A percentile compares a stretch with the other conserved stretches of the same genome.
phyloP scores from a whole-genome alignment of 768 basidiomycete species.

The Mycena vulgaris region DNA sequence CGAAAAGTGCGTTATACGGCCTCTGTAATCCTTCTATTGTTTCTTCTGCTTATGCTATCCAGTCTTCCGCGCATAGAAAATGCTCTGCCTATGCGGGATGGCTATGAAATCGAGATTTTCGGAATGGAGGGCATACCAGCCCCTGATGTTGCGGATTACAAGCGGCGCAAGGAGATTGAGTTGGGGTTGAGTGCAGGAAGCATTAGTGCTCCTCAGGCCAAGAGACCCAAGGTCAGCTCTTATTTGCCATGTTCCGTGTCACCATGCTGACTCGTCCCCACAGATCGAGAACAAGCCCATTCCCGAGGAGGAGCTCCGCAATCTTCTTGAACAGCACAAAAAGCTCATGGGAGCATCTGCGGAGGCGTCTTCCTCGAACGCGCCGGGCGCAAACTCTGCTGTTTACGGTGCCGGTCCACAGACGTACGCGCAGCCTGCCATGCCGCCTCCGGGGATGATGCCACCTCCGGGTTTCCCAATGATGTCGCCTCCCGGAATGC shows the following conservation, averaged over 20 bases:
- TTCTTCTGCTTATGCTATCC: constrained; percentile 1
- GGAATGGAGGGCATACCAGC: constrained; percentile 99
- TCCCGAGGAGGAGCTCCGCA: constrained; percentile 86
- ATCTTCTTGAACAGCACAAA: constrained; percentile 91
- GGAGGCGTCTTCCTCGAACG: constrained; percentile 55
- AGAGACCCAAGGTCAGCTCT: constrained; percentile 72
- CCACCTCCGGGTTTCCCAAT: constrained; percentile 37
- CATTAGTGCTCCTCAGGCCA: constrained; percentile 85
- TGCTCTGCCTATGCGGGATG: constrained; percentile 95
- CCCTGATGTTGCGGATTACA: constrained; percentile 96
- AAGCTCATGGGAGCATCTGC: constrained; percentile 86
- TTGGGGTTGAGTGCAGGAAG: constrained; percentile 87
- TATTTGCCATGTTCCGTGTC: not conserved
- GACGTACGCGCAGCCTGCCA: constrained; percentile 71
- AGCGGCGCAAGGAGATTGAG: constrained; percentile 95
- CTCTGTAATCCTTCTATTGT: constrained; percentile 3
- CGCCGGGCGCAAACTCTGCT: constrained; percentile 52
- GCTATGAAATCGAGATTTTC: constrained; percentile 98
- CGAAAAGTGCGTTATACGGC: constrained; percentile 73
- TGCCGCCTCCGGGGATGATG: constrained; percentile 47
- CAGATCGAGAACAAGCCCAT: constrained; percentile 79
- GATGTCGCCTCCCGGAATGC: constrained; percentile 50
- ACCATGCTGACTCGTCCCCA: not conserved
- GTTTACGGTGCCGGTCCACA: constrained; percentile 86
- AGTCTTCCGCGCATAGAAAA: constrained; percentile 94